A percentile compares a stretch with the other conserved stretches of the same genome.
Conservation (phyloP, 495 filamentous ascomycete species). For the Pseudotulostoma volvatum region DNA sequence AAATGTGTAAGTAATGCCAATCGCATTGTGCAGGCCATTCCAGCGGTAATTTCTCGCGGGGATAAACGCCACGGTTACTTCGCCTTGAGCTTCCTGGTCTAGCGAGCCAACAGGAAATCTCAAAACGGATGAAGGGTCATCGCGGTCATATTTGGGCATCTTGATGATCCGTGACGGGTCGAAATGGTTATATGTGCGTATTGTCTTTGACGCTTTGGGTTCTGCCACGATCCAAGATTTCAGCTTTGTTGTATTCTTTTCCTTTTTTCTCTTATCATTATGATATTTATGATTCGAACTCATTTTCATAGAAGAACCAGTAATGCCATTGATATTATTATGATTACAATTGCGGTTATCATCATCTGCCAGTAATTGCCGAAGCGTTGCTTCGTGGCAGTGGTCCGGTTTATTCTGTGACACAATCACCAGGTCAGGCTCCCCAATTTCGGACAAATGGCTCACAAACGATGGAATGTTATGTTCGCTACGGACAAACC, state of each 20-base stretch:
- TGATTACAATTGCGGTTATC: no score
- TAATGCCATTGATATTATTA: no score
- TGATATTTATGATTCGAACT: no score
- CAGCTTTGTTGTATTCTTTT: no score
- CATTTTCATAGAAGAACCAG: no score
- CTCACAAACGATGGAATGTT: conserved; percentile 36
- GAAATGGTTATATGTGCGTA: conserved; percentile 51
- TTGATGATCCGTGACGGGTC: conserved; percentile 32
- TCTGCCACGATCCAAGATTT: conserved; percentile 47
- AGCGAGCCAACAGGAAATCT: conserved; percentile 31
- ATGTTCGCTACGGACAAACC: conserved; percentile 42
- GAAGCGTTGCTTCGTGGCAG: conserved; percentile 50
- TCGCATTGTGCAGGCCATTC: conserved; percentile 43
- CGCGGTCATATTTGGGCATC: conserved; percentile 32
- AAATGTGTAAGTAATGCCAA: conserved; percentile 62
- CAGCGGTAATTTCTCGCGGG: conserved; percentile 40
- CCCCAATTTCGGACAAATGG: conserved; percentile 41
- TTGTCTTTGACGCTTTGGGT: conserved; percentile 41
- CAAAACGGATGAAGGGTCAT: conserved; percentile 26
- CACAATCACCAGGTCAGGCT: conserved; percentile 49
- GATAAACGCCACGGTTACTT: conserved; percentile 49
- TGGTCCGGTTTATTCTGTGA: conserved; percentile 58
- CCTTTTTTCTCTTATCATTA: no score
- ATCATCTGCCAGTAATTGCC: conserved; percentile 39
- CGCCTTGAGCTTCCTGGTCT: conserved; percentile 26